Base-by-base conservation (phyloP, 768 basidiomycete species). In the Lanmaoa rubissima region DNA sequence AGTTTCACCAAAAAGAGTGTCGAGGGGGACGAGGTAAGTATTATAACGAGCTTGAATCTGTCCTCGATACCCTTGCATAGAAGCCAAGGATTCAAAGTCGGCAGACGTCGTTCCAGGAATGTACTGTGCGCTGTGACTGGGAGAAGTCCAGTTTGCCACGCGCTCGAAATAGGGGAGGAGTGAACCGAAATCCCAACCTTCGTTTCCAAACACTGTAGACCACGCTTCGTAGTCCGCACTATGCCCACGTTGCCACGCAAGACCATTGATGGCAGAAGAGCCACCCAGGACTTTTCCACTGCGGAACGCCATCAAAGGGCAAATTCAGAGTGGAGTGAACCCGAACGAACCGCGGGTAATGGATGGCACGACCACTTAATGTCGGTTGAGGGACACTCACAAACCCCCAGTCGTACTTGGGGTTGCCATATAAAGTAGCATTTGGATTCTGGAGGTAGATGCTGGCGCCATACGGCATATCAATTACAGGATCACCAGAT, bases 221-320 rank as follows among this genome's bases (percentile, higher is more conserved):
- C 42, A 46, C 1, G 51, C 31, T 4, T 35, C 21, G 16, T 44
- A 46, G 19, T 44, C 51, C 34, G n/a, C 21, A 13, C 47, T 48
- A 21, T 19, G 10, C 9, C 34, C 47, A 48, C 47, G 34, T 24
- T 35, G 34, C 32, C 47, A 48, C 17, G n/a, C 19, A 21, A 48
- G 21, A 5, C 5, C 1, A 36, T 54, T 54, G 19, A 54, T 13
- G 14, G 44, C 53, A n/a, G 53, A 54, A 3, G 53, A 54, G 4
- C 53, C 53, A 17, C 53, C 53, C 5, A 54, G 11, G 26, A 54
- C 53, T 24, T 54, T 54, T 17, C 45, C 53, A 34, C 53, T 54
- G 24, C 16, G 7, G 1, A 8, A 32, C 3, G 4, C 12, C 17
- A 16, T 48, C 21, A 54, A 14, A 1, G 14, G 2, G 7, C 24